Conservation (phyloP, 495 filamentous ascomycete species). For the Emericellopsis terricola region DNA sequence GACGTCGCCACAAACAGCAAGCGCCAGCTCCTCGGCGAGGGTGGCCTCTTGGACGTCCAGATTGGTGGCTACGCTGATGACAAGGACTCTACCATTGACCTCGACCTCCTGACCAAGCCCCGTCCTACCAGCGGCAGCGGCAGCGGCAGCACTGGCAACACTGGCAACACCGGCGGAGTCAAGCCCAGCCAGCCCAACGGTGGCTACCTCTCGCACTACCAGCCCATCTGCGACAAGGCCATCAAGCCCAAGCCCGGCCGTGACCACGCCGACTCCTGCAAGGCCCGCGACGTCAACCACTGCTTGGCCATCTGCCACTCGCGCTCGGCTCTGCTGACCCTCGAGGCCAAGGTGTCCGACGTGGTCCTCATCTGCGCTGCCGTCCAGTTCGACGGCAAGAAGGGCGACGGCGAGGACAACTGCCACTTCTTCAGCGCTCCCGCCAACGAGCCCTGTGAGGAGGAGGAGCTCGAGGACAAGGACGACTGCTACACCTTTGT, state of each 20-base stretch:
- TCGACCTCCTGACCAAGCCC: neutral
- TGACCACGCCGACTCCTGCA: neutral
- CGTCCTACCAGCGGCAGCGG: neutral
- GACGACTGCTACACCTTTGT: neutral
- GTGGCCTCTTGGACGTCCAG: neutral
- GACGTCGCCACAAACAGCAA: neutral
- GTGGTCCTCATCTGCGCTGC: neutral
- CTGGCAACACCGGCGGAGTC: too few species aligned
- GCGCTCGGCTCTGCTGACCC: neutral
- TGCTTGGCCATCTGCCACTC: neutral
- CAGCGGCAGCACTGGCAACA: neutral
- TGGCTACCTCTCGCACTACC: neutral
- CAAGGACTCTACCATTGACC: neutral
- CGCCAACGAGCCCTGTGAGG: neutral
- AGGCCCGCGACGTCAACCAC: neutral
- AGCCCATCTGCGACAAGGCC: neutral
- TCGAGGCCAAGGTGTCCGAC: neutral
- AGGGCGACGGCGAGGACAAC: neutral
- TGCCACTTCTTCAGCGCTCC: neutral
- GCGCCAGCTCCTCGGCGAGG: neutral
- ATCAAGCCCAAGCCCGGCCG: neutral
- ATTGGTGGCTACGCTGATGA: neutral
- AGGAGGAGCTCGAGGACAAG: neutral
- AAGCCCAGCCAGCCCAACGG: neutral
- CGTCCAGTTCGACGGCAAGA: neutral